These are phyloP conservation scores for Alternaria sp. DNA, from an alignment of 2,329 filamentous ascomycete genomes.

Conservation along the genomic window DNA sequence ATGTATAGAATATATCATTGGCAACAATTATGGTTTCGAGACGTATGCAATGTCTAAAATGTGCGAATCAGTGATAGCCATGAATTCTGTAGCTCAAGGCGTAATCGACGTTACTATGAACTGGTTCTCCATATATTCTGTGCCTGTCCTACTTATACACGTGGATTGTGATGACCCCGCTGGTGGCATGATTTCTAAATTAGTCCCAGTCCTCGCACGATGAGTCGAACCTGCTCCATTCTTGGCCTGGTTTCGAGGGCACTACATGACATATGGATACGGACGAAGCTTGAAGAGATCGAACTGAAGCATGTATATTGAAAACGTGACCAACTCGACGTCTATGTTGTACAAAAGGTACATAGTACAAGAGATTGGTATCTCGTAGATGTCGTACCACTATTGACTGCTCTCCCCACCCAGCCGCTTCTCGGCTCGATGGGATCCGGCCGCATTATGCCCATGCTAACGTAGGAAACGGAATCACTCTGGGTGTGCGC, in stretches of 20 bases:
- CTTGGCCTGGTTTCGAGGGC: accelerated
- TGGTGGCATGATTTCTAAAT: background rate
- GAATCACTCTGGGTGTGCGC: conserved; percentile 5
- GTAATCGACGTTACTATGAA: background rate
- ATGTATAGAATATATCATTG: conserved; percentile 24
- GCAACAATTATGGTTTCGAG: conserved; percentile 1
- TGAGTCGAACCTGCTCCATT: accelerated
- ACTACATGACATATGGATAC: too few relatives aligned
- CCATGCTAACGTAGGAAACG: conserved; percentile 31
- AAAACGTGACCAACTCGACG: conserved; percentile 42
- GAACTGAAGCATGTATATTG: conserved; percentile 39
- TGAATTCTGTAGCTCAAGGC: background rate
- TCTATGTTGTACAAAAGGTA: conserved; percentile 53
- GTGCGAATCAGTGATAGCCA: background rate
- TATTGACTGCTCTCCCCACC: conserved; percentile 23
- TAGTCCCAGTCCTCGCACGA: background rate
- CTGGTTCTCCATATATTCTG: background rate
- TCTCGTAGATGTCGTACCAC: conserved; percentile 28
- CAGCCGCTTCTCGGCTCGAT: conserved; percentile 18
- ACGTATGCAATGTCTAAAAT: background rate
- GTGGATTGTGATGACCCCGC: background rate
- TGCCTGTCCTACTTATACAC: background rate
- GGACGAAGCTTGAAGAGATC: background rate
- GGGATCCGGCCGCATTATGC: conserved; percentile 22
- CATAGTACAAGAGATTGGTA: conserved; percentile 46